Evolutionary conservation across 2,329 filamentous ascomycete genomes (phyloP).

Genomic region (Trichoderma asperellum): DNA sequence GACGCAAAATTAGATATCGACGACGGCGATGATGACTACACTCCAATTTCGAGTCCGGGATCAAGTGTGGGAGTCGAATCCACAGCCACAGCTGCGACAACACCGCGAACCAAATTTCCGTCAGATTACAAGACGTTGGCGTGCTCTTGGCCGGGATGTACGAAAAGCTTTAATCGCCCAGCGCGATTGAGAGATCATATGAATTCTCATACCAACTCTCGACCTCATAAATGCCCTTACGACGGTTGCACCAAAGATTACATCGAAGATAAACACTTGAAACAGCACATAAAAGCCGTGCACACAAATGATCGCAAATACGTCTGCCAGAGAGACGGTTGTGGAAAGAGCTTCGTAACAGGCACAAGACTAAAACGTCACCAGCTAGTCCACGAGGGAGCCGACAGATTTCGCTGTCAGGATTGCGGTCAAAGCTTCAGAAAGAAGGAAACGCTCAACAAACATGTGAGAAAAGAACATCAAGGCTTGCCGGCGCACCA

Average conservation of each 20-base stretch:
- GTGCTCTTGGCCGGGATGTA: constrained; percentile 75
- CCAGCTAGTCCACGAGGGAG: constrained; percentile 71
- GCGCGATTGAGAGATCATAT: constrained; percentile 79
- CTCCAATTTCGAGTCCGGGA: constrained; percentile 40
- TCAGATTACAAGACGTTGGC: constrained; percentile 76
- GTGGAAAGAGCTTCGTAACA: constrained; percentile 80
- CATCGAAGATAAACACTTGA: constrained; percentile 82
- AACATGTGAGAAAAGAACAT: constrained; percentile 79
- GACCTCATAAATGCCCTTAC: constrained; percentile 74
- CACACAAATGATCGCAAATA: constrained; percentile 74
- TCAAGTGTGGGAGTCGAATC: constrained; percentile 42
- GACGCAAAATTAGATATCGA: constrained; percentile 36
- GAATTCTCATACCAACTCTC: constrained; percentile 82
- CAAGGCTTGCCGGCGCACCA: constrained; percentile 70
- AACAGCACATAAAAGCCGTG: constrained; percentile 80
- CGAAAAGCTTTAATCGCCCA: constrained; percentile 85
- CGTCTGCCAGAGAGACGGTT: constrained; percentile 71
- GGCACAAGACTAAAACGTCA: constrained; percentile 78
- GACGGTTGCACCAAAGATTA: constrained; percentile 80
- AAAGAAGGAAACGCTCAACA: constrained; percentile 83
- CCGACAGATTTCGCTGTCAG: constrained; percentile 74
- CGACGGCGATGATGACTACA: constrained; percentile 42
- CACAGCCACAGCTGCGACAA: constrained; percentile 42
- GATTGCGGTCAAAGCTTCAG: constrained; percentile 80
- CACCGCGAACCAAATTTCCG: constrained; percentile 60